Percentiles rank a stretch among this genome's conserved stretches.
These are phyloP conservation scores for Calocera cornea DNA, from an alignment of 768 basidiomycete species.

Conservation along the genomic window DNA sequence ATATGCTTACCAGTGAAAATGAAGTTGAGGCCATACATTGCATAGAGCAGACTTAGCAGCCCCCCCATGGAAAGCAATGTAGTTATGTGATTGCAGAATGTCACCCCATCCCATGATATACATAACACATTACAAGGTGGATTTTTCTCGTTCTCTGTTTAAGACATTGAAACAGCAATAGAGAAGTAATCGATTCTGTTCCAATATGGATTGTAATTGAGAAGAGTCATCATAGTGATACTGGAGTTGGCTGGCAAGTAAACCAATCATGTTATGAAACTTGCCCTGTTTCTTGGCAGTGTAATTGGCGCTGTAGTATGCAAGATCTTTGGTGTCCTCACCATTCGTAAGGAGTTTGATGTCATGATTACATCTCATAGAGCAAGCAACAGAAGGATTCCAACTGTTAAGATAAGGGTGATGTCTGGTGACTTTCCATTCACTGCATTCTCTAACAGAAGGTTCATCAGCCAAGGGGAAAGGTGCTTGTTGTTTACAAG, in stretches of 20 bases:
- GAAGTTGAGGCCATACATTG: too few relatives aligned
- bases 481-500: constrained; percentile 26
- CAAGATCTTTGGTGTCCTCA: constrained; percentile 23
- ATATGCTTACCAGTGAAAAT: too few relatives aligned
- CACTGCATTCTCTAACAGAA: constrained; percentile 13
- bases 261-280: constrained; percentile 26
- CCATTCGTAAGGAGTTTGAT: constrained; percentile 30
- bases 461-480: constrained; percentile 10
- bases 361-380: constrained; percentile 30
- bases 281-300: constrained; percentile 27
- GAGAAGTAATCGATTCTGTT: not conserved
- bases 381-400: constrained; percentile 20
- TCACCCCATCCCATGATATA: not conserved
- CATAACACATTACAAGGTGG: not conserved
- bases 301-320: constrained; percentile 29
- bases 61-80: not conserved
- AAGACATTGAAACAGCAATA: not conserved
- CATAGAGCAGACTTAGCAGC: not conserved
- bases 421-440: constrained; percentile 13
- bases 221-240: constrained; percentile 18
- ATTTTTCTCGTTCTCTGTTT: not conserved
- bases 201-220: constrained; percentile 15
- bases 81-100: not conserved
- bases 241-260: constrained; percentile 23
- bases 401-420: constrained; percentile 17